phyloP scores from a whole-genome alignment of 2,329 filamentous ascomycete species.

The Graphium sp. region DNA sequence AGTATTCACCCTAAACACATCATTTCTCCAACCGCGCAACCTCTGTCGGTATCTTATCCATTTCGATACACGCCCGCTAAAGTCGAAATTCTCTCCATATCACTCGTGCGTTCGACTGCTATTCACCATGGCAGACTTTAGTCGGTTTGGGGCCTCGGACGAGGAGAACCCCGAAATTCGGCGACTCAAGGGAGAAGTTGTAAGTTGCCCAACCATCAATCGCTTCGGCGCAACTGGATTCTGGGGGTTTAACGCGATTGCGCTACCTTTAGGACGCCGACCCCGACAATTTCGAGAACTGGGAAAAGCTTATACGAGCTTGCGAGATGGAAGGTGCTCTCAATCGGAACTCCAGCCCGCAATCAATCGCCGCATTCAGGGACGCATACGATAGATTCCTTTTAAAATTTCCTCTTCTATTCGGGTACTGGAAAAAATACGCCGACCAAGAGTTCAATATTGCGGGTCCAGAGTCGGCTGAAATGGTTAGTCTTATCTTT shows the following conservation, averaged over 20 bases:
- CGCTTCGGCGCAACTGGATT: neutral
- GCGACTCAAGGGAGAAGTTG: constrained; percentile 62
- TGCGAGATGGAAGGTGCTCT: constrained; percentile 87
- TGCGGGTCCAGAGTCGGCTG: constrained; percentile 87
- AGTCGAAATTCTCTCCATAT: neutral
- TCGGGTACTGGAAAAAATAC: constrained; percentile 99
- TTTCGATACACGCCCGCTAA: too few species aligned
- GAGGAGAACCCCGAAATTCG: constrained; percentile 72
- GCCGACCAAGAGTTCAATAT: constrained; percentile 96
- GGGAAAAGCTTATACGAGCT: constrained; percentile 80
- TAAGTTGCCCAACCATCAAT: constrained; percentile 27
- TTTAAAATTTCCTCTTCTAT: constrained; percentile 84
- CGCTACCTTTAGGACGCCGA: constrained; percentile 36
- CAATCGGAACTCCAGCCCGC: constrained; percentile 90
- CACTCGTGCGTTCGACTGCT: neutral
- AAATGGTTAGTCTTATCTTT: constrained; percentile 50
- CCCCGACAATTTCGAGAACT: constrained; percentile 81
- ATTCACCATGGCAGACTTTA: constrained; percentile 53
- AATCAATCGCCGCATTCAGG: constrained; percentile 75
- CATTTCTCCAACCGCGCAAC: too few species aligned
- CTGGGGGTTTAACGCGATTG: constrained; percentile 6
- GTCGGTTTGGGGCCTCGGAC: constrained; percentile 29
- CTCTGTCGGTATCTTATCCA: too few species aligned
- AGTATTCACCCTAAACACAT: too few species aligned
- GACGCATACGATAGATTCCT: constrained; percentile 86